Conservation (phyloP, 805 yeast genomes). For the Wickerhamiella parazyma region DNA sequence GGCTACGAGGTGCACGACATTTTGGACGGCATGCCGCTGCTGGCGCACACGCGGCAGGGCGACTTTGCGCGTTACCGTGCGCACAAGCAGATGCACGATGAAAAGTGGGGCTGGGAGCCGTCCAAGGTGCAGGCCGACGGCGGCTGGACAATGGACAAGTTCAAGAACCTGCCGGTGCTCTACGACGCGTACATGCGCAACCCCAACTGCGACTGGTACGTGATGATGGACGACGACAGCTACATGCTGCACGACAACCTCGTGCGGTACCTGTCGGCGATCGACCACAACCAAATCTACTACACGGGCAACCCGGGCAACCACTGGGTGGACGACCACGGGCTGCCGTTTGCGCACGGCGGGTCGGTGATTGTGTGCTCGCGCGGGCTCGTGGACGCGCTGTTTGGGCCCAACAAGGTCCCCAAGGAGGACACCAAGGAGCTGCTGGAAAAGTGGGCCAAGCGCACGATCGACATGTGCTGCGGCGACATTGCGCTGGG, state of each 20-base stretch:
- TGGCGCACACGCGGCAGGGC: conserved; percentile 11
- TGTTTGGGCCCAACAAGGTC: conserved; percentile 14
- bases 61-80: conserved; percentile 21
- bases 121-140: conserved; percentile 13
- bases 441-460: conserved; percentile 16
- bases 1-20: conserved; percentile 26
- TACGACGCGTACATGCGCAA: conserved; percentile 23
- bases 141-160: conserved; percentile 28
- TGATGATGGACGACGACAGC: conserved; percentile 27
- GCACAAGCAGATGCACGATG: conserved; percentile 17
- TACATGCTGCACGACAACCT: conserved; percentile 23
- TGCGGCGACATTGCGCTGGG: conserved; percentile 28
- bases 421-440: conserved; percentile 6
- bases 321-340: conserved; percentile 1
- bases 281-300: conserved; percentile 20
- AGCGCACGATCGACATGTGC: conserved; percentile 18
- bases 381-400: conserved; percentile 21
- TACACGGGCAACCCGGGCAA: conserved; percentile 25
- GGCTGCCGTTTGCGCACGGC: conserved; percentile 27
- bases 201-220: conserved; percentile 26
- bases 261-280: conserved; percentile 15
- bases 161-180: conserved; percentile 28
- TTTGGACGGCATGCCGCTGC: conserved; percentile 18
- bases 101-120: conserved; percentile 19
- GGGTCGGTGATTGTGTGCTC: conserved; percentile 28